These are phyloP conservation scores for Lactarius sp. DNA, from an alignment of 768 basidiomycete genomes.

Conservation along the genomic window DNA sequence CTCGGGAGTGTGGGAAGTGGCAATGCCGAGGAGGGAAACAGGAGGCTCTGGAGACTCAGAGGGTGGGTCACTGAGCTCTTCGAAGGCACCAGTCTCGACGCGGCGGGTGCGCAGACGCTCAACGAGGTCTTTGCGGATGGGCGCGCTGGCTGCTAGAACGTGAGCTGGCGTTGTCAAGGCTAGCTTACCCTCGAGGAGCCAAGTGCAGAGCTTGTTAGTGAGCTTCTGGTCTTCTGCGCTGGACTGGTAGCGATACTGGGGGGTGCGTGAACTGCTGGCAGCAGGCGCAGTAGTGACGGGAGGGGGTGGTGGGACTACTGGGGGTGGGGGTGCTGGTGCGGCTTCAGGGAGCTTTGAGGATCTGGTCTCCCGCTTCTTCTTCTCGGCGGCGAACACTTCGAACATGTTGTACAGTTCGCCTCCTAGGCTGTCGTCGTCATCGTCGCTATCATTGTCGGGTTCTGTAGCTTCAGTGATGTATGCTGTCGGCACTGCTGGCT, in stretches of 20 bases:
- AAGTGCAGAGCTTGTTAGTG: neutral
- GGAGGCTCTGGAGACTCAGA: too few species aligned
- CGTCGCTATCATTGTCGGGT: neutral
- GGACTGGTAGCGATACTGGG: neutral
- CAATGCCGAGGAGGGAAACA: too few species aligned
- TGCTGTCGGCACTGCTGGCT: neutral
- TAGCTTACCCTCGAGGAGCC: constrained; percentile 29
- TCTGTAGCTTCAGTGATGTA: neutral
- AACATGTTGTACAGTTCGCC: constrained; percentile 37
- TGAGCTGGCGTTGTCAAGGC: constrained; percentile 36
- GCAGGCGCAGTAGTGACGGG: neutral
- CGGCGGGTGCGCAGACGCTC: neutral
- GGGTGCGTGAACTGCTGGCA: neutral
- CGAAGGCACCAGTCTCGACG: neutral
- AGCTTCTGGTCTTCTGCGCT: neutral
- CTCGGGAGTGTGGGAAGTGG: too few species aligned
- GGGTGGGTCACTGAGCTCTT: too few species aligned
- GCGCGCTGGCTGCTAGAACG: neutral
- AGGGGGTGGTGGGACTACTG: neutral
- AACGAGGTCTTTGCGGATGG: neutral
- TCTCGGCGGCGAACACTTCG: constrained; percentile 37
- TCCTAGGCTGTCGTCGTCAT: neutral
- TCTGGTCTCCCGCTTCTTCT: constrained; percentile 40
- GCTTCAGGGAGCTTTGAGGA: constrained; percentile 33
- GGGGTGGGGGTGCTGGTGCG: neutral